phyloP scores from a whole-genome alignment of 2,329 filamentous ascomycete species.

The Aspergillus sp. region DNA sequence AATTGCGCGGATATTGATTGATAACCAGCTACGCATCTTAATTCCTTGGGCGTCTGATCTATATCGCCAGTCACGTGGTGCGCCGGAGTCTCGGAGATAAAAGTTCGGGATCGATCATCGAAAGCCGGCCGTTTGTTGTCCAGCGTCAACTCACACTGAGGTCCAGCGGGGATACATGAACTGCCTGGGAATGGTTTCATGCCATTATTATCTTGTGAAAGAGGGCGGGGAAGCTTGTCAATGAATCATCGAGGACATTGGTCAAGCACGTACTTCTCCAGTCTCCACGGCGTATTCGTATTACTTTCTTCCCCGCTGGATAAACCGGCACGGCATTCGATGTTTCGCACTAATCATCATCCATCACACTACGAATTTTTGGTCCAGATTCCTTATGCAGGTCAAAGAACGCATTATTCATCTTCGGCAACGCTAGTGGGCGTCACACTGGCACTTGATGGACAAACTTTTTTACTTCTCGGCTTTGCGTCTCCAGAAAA shows the following conservation, averaged over 20 bases:
- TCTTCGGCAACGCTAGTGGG: neutral
- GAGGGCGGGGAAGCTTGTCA: neutral
- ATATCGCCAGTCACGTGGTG: neutral
- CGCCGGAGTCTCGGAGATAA: neutral
- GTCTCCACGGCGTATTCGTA: neutral
- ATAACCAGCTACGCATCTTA: neutral
- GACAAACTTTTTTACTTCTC: neutral
- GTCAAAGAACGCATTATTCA: neutral
- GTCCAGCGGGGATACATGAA: neutral
- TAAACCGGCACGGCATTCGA: slow-evolving; percentile 23
- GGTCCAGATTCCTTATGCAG: neutral
- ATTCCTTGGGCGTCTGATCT: neutral
- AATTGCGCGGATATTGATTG: neutral
- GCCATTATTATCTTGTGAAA: too few species aligned
- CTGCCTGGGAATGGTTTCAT: too few species aligned
- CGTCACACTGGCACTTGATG: neutral
- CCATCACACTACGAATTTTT: neutral
- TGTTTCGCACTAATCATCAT: neutral
- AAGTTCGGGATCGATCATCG: neutral
- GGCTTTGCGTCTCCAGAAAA: neutral
- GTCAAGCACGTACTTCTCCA: too few species aligned
- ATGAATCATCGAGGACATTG: neutral
- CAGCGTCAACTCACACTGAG: too few species aligned
- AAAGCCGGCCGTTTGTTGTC: neutral
- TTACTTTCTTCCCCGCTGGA: slow-evolving; percentile 18